Percentiles rank a stretch among this genome's conserved stretches.
These are phyloP conservation scores for Apiospora pterosperma DNA, from an alignment of 2,329 filamentous ascomycete genomes.

Conservation along the genomic window DNA sequence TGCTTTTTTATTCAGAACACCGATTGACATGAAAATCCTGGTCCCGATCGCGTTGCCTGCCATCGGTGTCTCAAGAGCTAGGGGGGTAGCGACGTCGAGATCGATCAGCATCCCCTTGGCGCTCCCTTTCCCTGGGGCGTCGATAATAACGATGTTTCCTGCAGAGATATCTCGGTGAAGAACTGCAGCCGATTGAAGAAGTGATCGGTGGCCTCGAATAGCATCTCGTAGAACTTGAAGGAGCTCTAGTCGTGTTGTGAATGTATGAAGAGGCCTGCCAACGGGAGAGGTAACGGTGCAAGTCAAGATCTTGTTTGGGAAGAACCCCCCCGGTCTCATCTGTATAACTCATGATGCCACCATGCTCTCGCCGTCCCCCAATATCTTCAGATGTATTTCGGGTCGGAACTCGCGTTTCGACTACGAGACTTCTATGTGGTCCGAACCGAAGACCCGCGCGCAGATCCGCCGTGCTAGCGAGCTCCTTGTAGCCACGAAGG, in stretches of 20 bases:
- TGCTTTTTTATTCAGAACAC: constrained; percentile 13
- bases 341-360: constrained; percentile 12
- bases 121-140: constrained; percentile 13
- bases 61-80: constrained; percentile 6
- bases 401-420: constrained; percentile 9
- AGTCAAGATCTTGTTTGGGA: constrained; percentile 17
- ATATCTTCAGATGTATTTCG: neutral
- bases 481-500: constrained; percentile 23
- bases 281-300: constrained; percentile 20
- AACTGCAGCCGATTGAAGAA: constrained; percentile 16
- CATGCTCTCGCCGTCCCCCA: neutral
- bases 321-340: constrained; percentile 16
- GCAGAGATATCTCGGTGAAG: constrained; percentile 21
- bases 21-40: constrained; percentile 22
- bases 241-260: constrained; percentile 14
- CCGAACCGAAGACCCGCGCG: constrained; percentile 20
- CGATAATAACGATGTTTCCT: constrained; percentile 20
- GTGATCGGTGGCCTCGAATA: constrained; percentile 20
- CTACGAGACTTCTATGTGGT: constrained; percentile 14
- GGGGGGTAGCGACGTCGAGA: constrained; percentile 18
- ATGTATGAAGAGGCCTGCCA: constrained; percentile 18
- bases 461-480: constrained; percentile 21
- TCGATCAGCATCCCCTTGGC: constrained; percentile 20
- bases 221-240: constrained; percentile 18
- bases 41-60: constrained; percentile 14